These are phyloP conservation scores for Schwanniomyces vanrijiae DNA, from an alignment of 805 yeast genomes.

Conservation along the genomic window DNA sequence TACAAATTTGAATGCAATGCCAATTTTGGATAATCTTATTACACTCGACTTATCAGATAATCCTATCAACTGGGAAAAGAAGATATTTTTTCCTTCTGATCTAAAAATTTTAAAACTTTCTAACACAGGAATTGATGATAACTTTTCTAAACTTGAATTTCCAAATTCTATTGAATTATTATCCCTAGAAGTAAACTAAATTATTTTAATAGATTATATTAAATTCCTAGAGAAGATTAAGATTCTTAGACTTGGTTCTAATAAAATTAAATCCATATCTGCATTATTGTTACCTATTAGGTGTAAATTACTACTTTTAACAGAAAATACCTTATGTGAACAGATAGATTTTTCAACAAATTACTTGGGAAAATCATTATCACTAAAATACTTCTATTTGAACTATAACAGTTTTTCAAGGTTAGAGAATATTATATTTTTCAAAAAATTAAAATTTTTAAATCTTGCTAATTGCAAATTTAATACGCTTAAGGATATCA, in stretches of 20 bases:
- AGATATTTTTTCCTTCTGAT: slow-evolving; percentile 10
- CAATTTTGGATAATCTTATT: slow-evolving; percentile 8
- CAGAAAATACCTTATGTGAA: slow-evolving; percentile 16
- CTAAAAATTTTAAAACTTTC: slow-evolving; percentile 12
- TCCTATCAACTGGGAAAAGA: slow-evolving; percentile 14
- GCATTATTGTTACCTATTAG: slow-evolving; percentile 12
- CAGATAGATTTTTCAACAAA: slow-evolving; percentile 13
- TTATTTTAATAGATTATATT: slow-evolving; percentile 13
- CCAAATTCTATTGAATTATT: slow-evolving; percentile 14
- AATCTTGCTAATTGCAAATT: slow-evolving; percentile 18
- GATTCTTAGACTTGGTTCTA: slow-evolving; percentile 18
- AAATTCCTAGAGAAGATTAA: slow-evolving; percentile 12
- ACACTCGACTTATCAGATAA: slow-evolving; percentile 16
- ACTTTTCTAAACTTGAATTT: slow-evolving; percentile 10
- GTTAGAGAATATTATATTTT: slow-evolving; percentile 13
- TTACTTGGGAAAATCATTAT: slow-evolving; percentile 8
- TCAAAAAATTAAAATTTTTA: slow-evolving; percentile 9
- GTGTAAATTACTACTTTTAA: slow-evolving; percentile 13
- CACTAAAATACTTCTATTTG: slow-evolving; percentile 13
- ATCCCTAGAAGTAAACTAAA: slow-evolving; percentile 18
- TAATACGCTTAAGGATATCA: slow-evolving; percentile 4
- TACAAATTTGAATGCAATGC: background rate
- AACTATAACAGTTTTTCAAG: slow-evolving; percentile 13
- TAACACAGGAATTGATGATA: slow-evolving; percentile 13
- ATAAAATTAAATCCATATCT: slow-evolving; percentile 7